Evolutionary conservation across 768 basidiomycete species (phyloP).

Genomic region (Leccinum broughii): DNA sequence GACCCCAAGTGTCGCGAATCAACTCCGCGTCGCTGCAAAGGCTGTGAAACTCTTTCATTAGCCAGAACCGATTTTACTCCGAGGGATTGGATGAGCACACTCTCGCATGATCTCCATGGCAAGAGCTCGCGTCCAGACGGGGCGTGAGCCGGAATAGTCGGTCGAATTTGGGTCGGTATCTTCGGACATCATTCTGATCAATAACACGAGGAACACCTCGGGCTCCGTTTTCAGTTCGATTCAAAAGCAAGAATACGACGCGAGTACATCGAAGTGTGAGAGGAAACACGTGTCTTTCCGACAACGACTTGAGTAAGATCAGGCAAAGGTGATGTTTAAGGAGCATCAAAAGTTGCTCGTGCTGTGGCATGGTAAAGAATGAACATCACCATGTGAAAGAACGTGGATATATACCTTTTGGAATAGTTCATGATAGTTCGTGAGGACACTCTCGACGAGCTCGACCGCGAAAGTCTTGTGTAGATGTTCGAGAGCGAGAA

Average conservation of each 20-base stretch:
- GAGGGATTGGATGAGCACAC: constrained; percentile 34
- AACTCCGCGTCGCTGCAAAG: constrained; percentile 80
- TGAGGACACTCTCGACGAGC: constrained; percentile 93
- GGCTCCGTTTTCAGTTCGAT: constrained; percentile 81
- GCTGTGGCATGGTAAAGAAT: constrained; percentile 44
- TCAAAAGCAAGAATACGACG: constrained; percentile 90
- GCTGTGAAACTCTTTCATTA: constrained; percentile 35
- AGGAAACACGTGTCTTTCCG: constrained; percentile 81
- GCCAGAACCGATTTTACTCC: not conserved
- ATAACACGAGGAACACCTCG: constrained; percentile 79
- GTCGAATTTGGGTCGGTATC: constrained; percentile 39
- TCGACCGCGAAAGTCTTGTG: constrained; percentile 97
- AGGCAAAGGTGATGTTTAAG: constrained; percentile 89
- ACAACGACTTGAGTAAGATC: constrained; percentile 80
- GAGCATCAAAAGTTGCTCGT: constrained; percentile 80
- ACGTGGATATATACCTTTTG: constrained; percentile 50
- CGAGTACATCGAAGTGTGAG: constrained; percentile 88
- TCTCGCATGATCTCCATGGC: constrained; percentile 93
- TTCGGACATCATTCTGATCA: constrained; percentile 64
- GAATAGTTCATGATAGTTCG: constrained; percentile 87
- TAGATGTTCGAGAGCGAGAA: constrained; percentile 78
- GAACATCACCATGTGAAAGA: not conserved
- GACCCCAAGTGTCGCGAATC: constrained; percentile 75
- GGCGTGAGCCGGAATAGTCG: constrained; percentile 42
- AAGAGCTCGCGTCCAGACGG: constrained; percentile 87